Evolutionary conservation across 2,329 filamentous ascomycete species (phyloP).

Genomic region (Lasiodiplodia gonubiensis): DNA sequence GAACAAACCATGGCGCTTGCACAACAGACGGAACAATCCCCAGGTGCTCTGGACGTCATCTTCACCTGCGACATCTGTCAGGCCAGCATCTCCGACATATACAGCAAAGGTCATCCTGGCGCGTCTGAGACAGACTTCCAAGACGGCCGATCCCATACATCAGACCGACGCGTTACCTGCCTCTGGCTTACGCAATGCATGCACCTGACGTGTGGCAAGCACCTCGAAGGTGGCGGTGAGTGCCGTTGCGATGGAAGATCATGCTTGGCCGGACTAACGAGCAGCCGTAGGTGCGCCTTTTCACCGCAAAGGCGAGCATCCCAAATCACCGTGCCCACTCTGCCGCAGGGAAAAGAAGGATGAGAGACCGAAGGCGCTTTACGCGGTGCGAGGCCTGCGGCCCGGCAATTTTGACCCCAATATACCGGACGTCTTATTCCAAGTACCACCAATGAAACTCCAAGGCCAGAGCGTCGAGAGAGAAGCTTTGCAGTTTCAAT

Average conservation of each 20-base stretch:
- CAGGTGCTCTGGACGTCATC: constrained; percentile 49
- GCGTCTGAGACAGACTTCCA: constrained; percentile 35
- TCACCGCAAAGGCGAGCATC: constrained; percentile 48
- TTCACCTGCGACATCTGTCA: constrained; percentile 58
- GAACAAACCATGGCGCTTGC: background rate
- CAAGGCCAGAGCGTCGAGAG: constrained; percentile 44
- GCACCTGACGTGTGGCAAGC: constrained; percentile 56
- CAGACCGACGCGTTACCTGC: constrained; percentile 49
- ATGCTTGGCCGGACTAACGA: too few species aligned
- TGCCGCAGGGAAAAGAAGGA: constrained; percentile 49
- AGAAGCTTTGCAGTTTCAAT: constrained; percentile 58
- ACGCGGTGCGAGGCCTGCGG: constrained; percentile 51
- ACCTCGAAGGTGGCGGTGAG: constrained; percentile 57
- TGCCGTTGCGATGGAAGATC: too few species aligned
- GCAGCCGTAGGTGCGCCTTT: constrained; percentile 51
- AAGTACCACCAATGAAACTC: constrained; percentile 52
- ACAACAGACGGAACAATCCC: background rate
- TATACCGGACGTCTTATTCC: constrained; percentile 52
- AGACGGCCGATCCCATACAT: constrained; percentile 39
- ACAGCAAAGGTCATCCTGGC: constrained; percentile 43
- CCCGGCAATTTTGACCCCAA: constrained; percentile 50
- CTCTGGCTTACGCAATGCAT: constrained; percentile 57
- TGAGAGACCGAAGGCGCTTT: constrained; percentile 45
- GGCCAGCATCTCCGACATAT: constrained; percentile 52
- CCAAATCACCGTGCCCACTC: constrained; percentile 53